Percentiles rank a stretch among this genome's conserved stretches.
Evolutionary conservation across 139 green algal species (phyloP).

Genomic region (Micractinium conductrix): DNA sequence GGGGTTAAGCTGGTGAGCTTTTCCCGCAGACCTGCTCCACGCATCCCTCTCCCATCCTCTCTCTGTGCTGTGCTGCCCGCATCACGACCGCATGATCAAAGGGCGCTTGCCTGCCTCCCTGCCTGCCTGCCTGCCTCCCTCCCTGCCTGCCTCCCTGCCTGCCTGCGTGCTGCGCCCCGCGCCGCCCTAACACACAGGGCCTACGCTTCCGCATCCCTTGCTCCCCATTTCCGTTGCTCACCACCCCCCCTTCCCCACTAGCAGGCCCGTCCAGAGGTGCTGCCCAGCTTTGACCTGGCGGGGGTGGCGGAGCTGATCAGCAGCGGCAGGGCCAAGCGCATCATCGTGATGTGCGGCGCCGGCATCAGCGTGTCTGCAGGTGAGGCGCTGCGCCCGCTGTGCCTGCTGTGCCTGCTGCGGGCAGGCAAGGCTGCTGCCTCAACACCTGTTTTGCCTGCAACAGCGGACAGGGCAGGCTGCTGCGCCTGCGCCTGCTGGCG

Average conservation of each 20-base stretch:
- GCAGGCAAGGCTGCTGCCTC: too few species aligned
- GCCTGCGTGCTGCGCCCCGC: not conserved
- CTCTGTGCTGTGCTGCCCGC: not conserved
- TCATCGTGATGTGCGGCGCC: constrained; percentile 75
- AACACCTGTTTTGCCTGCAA: too few species aligned
- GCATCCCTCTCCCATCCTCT: not conserved
- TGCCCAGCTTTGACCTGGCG: constrained; percentile 58
- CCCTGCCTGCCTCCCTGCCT: not conserved
- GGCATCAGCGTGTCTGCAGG: constrained; percentile 72
- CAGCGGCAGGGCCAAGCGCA: constrained; percentile 21
- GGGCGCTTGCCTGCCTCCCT: too few species aligned
- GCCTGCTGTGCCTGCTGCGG: too few species aligned
- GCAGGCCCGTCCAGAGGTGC: constrained; percentile 61
- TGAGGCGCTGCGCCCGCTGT: not conserved
- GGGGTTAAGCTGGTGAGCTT: constrained; percentile 28
- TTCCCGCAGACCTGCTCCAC: not conserved
- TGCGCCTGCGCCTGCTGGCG: too few species aligned
- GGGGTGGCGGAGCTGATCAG: constrained; percentile 52
- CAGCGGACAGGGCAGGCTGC: too few species aligned
- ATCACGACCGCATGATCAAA: not conserved
- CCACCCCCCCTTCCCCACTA: not conserved
- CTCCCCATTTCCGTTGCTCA: not conserved
- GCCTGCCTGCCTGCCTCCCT: too few species aligned
- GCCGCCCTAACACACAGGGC: too few species aligned
- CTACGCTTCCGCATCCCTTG: not conserved